Base-by-base conservation (phyloP, 306 rosid species). In the Cicer bijugum region DNA sequence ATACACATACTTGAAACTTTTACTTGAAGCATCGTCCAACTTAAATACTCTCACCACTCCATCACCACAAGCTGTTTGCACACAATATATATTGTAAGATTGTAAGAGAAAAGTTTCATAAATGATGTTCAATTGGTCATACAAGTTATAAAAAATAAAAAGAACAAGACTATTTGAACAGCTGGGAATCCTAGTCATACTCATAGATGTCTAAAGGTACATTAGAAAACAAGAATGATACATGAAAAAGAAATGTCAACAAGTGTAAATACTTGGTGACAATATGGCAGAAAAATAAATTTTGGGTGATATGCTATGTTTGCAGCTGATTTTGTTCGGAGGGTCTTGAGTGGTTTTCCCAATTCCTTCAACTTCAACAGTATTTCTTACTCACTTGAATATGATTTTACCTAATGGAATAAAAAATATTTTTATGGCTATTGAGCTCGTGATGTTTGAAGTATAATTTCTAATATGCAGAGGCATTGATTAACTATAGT, bases 41-140 rank as follows among this genome's bases (percentile, higher is more conserved):
- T 91, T 91, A 67, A 95, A 95, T 23, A 91, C 90, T 74, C 99
- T 88, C 81, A 95, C 76, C 60, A 95, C 81, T 84, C 99, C 99
- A 87, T 95, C 99, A 47, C 88, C 97, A 77, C 97, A 95, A 75
- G 93, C 99, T 95, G 91, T 71, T 69, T 57, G 50, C 69, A 77
- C 23, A 82, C 46, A 44, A 19, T 84, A 62, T 53, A 66, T 56
- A 66, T 7, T 23, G 71, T 28, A 37, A 81, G 69, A 60, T 46
- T 5, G 61, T 61, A 10, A 50, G 74, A 44, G 81, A 12, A 56
- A 33, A 28, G 23, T 8, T 57, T 19, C 56, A 53, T 75, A 53
- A 38, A 71, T 8, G 23, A 60, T 51, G 69, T 43, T 19, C 19
- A 72, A 38, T 39, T 69, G 17, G 59, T 15, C 40, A 66, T 10